Percentiles rank a stretch among this genome's conserved stretches.
Evolutionary conservation across 1,139 yeast genomes (phyloP).

Genomic region (Geotrichum phurueaensis): DNA sequence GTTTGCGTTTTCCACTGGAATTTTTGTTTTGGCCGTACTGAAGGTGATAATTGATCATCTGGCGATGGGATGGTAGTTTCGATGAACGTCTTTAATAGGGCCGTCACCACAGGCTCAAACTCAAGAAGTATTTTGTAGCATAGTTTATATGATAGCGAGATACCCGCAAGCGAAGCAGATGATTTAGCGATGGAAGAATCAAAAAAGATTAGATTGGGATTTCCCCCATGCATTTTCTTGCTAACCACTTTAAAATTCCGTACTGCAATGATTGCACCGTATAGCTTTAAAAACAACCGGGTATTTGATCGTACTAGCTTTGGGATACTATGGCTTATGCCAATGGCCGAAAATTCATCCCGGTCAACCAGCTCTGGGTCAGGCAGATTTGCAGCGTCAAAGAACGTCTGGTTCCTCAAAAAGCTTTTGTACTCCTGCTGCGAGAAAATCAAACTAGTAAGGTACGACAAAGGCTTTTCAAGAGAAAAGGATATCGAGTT

Average conservation of each 20-base stretch:
- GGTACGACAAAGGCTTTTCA: constrained; percentile 4
- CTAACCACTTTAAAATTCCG: not conserved
- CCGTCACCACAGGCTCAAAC: not conserved
- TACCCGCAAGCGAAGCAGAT: constrained; percentile 4
- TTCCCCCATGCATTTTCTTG: not conserved
- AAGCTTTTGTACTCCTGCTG: constrained; percentile 7
- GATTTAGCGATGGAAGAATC: constrained; percentile 1
- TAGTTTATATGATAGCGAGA: constrained; percentile 8
- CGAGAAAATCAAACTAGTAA: constrained; percentile 5
- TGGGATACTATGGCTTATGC: not conserved
- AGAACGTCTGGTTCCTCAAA: not conserved
- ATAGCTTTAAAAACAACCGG: constrained; percentile 7
- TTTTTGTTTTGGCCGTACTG: not conserved
- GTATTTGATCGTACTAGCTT: constrained; percentile 8
- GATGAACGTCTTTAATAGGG: not conserved
- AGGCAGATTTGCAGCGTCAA: constrained; percentile 4
- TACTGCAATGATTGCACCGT: not conserved
- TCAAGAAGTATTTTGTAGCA: not conserved
- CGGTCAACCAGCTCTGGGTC: constrained; percentile 9
- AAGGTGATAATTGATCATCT: not conserved
- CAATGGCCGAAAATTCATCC: not conserved
- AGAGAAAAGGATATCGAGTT: not conserved
- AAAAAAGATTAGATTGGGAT: not conserved
- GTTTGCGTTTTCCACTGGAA: not conserved
- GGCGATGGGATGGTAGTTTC: not conserved